Percentiles rank a stretch among this genome's conserved stretches.
phyloP scores from a whole-genome alignment of 2,329 filamentous ascomycete species.

The Thelonectria discophora region DNA sequence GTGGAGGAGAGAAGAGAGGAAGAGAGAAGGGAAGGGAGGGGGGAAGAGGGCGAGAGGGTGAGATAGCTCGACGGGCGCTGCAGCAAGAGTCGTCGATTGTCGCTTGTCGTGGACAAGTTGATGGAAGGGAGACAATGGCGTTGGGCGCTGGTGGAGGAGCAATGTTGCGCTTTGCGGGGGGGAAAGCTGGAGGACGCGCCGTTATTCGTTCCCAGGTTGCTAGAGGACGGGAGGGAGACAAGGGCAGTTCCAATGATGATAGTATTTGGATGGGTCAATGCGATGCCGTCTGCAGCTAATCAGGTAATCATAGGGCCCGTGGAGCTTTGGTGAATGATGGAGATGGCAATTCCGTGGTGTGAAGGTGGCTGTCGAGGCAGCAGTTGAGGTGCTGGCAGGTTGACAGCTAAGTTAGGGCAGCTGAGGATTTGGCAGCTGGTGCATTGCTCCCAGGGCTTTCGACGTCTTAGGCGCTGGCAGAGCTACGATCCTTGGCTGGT shows the following conservation, averaged over 20 bases:
- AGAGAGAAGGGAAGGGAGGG: constrained; percentile 20
- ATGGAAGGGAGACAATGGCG: constrained; percentile 16
- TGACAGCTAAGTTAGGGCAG: not conserved
- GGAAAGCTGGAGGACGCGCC: constrained; percentile 37
- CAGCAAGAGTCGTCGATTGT: constrained; percentile 28
- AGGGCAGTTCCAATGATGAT: constrained; percentile 10
- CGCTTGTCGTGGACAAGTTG: constrained; percentile 28
- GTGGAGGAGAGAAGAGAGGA: constrained; percentile 15
- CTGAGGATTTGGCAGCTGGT: constrained; percentile 11
- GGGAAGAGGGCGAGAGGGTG: too few species aligned
- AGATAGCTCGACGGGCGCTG: constrained; percentile 16
- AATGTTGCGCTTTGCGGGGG: constrained; percentile 43
- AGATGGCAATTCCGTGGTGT: not conserved
- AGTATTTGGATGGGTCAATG: constrained; percentile 4
- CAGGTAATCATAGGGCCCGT: not conserved
- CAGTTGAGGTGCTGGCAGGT: not conserved
- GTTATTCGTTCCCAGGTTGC: constrained; percentile 31
- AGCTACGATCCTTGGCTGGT: not conserved
- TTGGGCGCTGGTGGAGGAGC: constrained; percentile 37
- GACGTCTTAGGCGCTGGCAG: constrained; percentile 1
- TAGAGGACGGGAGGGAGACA: constrained; percentile 30
- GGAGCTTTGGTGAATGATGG: too few species aligned
- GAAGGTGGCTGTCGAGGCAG: not conserved
- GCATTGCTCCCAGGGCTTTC: not conserved
- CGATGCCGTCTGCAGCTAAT: constrained; percentile 3